Percentiles rank a stretch among this genome's conserved stretches.
These are phyloP conservation scores for Camelina hispida DNA, from an alignment of 345 rosid species.

Conservation along the genomic window DNA sequence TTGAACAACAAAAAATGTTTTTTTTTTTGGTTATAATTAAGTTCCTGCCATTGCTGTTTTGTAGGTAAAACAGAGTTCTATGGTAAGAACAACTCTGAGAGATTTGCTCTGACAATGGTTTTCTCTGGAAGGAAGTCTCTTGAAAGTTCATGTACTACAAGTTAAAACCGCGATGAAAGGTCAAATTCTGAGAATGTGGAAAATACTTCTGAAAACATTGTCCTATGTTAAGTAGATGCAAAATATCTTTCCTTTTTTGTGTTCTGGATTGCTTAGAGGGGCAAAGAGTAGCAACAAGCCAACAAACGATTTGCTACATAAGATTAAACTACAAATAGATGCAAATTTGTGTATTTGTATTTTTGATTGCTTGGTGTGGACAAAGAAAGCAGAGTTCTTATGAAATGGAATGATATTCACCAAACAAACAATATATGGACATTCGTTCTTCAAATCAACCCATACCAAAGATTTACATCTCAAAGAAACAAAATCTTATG, in stretches of 20 bases:
- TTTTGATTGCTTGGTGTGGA: background rate
- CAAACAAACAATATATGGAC: background rate
- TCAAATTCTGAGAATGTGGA: constrained; percentile 11
- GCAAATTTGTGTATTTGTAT: background rate
- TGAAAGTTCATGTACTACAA: constrained; percentile 19
- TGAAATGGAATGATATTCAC: background rate
- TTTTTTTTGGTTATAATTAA: no score
- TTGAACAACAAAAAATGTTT: no score
- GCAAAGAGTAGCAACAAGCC: background rate
- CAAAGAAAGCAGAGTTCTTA: constrained; percentile 19
- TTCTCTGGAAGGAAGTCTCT: constrained; percentile 7
- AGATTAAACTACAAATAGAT: no score
- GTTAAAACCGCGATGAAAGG: constrained; percentile 17
- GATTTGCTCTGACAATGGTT: constrained; percentile 50
- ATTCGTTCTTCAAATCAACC: constrained; percentile 17
- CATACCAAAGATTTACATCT: constrained; percentile 12
- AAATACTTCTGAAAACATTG: constrained; percentile 5
- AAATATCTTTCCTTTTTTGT: background rate
- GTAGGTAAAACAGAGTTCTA: constrained; percentile 50
- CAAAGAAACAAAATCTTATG: background rate
- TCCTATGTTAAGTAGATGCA: constrained; percentile 17
- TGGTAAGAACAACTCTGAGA: constrained; percentile 54
- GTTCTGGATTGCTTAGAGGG: constrained; percentile 16
- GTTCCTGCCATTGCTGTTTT: constrained; percentile 14
- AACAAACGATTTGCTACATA: constrained; percentile 31